Percentiles rank a stretch among this genome's conserved stretches.
phyloP scores from a whole-genome alignment of 768 basidiomycete genomes.

The Austroboletus festivus region DNA sequence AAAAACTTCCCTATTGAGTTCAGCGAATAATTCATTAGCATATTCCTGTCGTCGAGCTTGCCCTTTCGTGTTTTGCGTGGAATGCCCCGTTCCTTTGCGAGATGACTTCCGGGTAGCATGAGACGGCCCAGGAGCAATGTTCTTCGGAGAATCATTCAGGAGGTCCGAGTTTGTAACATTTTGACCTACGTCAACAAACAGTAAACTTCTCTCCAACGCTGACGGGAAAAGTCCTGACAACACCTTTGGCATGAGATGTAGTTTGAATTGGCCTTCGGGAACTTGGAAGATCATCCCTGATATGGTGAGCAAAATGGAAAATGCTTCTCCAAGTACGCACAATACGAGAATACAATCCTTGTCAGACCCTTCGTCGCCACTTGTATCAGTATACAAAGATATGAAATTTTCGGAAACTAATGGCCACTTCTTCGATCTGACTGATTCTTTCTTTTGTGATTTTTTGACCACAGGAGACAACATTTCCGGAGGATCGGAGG shows the following conservation, averaged over 20 bases:
- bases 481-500: conserved; percentile 20
- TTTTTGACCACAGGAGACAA: conserved; percentile 23
- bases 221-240: not conserved
- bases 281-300: conserved; percentile 47
- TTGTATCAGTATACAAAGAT: conserved; percentile 27
- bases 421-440: conserved; percentile 7
- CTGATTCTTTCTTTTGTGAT: conserved; percentile 3
- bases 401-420: conserved; percentile 3
- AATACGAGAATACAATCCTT: conserved; percentile 38
- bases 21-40: conserved; percentile 55
- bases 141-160: conserved; percentile 11
- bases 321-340: conserved; percentile 26
- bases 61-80: conserved; percentile 39
- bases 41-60: conserved; percentile 46
- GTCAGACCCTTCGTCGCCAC: conserved; percentile 34
- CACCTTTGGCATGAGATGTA: conserved; percentile 8
- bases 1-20: conserved; percentile 60
- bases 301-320: conserved; percentile 2
- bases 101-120: conserved; percentile 11
- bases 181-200: conserved; percentile 4
- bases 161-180: conserved; percentile 3
- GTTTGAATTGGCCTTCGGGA: conserved; percentile 44
- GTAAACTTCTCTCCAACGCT: not conserved
- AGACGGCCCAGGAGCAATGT: not conserved
- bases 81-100: conserved; percentile 23